phyloP scores from a whole-genome alignment of 2,329 filamentous ascomycete species.

The Ceratocystis cubensis region DNA sequence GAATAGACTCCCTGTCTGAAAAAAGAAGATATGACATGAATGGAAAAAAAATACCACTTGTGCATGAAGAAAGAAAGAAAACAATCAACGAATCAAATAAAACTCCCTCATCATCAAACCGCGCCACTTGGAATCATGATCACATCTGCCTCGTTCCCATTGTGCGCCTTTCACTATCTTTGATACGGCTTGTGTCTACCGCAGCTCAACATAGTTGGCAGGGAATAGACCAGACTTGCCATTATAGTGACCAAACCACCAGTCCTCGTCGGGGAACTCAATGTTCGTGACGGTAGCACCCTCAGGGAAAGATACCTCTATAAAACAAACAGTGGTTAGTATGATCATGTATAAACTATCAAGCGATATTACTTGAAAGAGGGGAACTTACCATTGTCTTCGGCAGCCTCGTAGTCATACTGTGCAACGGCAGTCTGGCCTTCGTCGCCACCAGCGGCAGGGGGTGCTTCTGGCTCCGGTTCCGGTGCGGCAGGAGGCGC shows the following conservation, averaged over 20 bases:
- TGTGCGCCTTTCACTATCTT: neutral
- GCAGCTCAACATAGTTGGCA: slow-evolving; percentile 54
- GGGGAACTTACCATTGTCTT: slow-evolving; percentile 61
- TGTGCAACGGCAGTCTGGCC: slow-evolving; percentile 67
- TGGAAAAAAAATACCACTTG: slow-evolving; percentile 5
- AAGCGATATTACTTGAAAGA: neutral
- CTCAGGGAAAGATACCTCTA: slow-evolving; percentile 72
- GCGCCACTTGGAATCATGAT: neutral
- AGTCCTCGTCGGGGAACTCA: slow-evolving; percentile 95
- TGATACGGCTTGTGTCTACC: slow-evolving; percentile 13
- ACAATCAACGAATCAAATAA: neutral
- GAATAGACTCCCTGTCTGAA: neutral
- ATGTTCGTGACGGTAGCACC: slow-evolving; percentile 69
- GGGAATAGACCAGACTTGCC: slow-evolving; percentile 76
- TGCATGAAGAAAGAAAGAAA: neutral
- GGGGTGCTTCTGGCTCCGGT: slow-evolving; percentile 32
- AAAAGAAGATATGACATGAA: neutral
- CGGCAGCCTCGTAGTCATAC: slow-evolving; percentile 94
- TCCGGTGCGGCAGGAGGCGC: slow-evolving; percentile 27
- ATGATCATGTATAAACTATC: neutral
- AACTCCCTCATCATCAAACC: neutral
- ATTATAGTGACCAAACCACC: slow-evolving; percentile 86
- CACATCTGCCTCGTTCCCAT: neutral
- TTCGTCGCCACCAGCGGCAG: slow-evolving; percentile 27
- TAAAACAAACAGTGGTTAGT: slow-evolving; percentile 25